Conservation (phyloP, 2,329 filamentous ascomycete species). For the Nemania diffusa region DNA sequence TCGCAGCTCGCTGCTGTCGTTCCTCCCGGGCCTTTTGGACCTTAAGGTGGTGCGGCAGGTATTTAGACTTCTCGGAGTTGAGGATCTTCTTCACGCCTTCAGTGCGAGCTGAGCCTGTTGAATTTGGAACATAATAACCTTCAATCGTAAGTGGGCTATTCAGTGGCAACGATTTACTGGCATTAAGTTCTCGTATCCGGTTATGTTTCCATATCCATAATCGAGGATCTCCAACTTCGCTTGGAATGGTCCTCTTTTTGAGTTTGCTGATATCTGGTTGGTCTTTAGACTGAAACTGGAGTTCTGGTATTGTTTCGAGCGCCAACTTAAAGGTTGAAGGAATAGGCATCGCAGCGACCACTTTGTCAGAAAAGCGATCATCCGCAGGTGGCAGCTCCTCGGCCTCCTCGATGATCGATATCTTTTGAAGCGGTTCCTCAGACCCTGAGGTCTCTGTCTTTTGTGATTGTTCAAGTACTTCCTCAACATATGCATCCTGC, state of each 20-base stretch:
- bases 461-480: conserved; percentile 52
- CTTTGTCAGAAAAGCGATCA: conserved; percentile 61
- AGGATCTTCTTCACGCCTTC: conserved; percentile 96
- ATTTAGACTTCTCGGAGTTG: conserved; percentile 97
- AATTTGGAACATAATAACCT: conserved; percentile 84
- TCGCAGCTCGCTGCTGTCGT: conserved; percentile 78
- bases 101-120: conserved; percentile 86
- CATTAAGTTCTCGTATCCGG: conserved; percentile 66
- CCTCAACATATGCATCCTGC: conserved; percentile 60
- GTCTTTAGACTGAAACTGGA: conserved; percentile 59
- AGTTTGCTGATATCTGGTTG: conserved; percentile 61
- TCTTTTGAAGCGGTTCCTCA: conserved; percentile 43
- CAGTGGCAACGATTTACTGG: conserved; percentile 48
- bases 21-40: conserved; percentile 92
- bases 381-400: conserved; percentile 53
- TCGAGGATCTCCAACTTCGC: conserved; percentile 60
- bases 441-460: conserved; percentile 50
- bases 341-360: conserved; percentile 58
- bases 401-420: conserved; percentile 43
- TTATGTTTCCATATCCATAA: conserved; percentile 68
- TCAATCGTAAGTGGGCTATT: conserved; percentile 60
- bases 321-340: conserved; percentile 59
- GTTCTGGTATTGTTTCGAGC: conserved; percentile 56
- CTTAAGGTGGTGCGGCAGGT: conserved; percentile 96
- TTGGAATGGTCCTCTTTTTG: conserved; percentile 58